Evolutionary conservation across 73 alveolate genomes (phyloP), one percentile per base, ranked within the genome.

Genomic region (Blepharisma japonicum): DNA sequence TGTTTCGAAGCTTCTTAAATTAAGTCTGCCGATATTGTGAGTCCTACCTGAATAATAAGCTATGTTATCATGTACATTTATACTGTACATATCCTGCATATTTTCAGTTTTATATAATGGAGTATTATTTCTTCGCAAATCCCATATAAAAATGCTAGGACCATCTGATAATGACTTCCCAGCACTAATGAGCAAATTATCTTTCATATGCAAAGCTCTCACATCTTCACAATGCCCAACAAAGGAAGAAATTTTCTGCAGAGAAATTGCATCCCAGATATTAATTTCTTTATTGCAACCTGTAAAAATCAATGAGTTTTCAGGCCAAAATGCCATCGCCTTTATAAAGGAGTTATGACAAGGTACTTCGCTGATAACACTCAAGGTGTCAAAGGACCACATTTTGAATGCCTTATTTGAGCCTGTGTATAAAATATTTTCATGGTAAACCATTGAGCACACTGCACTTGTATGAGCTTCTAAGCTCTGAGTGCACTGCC

Each of bases 141-240:
- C 96, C 92, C 96, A 89, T n/a, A 87, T 78, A 14, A 81, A 78
- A 27, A 89, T 48, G 5, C 87, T 84, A 11, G 71, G 80, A 39
- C 66, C 71, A 51, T 50, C 51, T 23, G 55, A 46, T 4, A 79
- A 32, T 23, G 90, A 89, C 77, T 86, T 86, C 4, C 96, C 96
- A 6, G 89, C 92, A 27, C 91, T 79, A 68, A 71, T 77, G 46
- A 89, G 74, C 6, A 55, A 14, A 61, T 68, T 84, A 23, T 81
- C 81, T 68, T 81, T 47, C 51, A 72, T 39, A 9, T 84, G 55
- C 67, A 89, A 81, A 6, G 87, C 77, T 39, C 84, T 85, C 6
- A 89, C 87, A 23, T 86, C 92, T 7, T 81, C 96, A 49, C 55
- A 86, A 53, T 89, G 93, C 6, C 87, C 96, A 55, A 82, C 82